Percentiles rank a stretch among this genome's conserved stretches.
These are phyloP conservation scores for Claviceps humidiphila DNA, from an alignment of 2,329 filamentous ascomycete genomes.

Conservation along the genomic window DNA sequence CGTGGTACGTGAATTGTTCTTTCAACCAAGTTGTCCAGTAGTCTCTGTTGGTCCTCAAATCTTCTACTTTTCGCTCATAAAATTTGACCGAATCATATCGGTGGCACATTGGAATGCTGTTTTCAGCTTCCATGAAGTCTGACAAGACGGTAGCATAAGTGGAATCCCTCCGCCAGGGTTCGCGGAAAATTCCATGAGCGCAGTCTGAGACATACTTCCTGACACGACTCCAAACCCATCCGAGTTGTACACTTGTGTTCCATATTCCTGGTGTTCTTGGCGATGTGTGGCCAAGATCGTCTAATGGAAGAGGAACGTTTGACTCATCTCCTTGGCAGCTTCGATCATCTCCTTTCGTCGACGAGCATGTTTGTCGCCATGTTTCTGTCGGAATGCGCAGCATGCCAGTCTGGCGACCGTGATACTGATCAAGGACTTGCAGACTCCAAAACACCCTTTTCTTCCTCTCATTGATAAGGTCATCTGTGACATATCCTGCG, in stretches of 20 bases:
- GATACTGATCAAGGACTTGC: constrained; percentile 34
- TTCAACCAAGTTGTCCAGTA: constrained; percentile 41
- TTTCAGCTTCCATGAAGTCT: constrained; percentile 38
- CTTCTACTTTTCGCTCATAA: constrained; percentile 33
- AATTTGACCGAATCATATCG: constrained; percentile 40
- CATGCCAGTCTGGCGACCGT: constrained; percentile 32
- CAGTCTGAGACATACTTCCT: constrained; percentile 34
- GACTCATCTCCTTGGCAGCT: constrained; percentile 13
- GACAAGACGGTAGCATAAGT: constrained; percentile 36
- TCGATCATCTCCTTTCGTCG: constrained; percentile 10
- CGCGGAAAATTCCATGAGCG: constrained; percentile 30
- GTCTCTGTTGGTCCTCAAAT: constrained; percentile 28
- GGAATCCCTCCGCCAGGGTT: constrained; percentile 38
- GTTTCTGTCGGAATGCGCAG: constrained; percentile 28
- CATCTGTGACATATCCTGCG: constrained; percentile 22
- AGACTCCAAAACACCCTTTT: constrained; percentile 38
- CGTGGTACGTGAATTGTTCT: constrained; percentile 39
- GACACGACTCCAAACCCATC: constrained; percentile 37
- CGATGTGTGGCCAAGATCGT: constrained; percentile 28
- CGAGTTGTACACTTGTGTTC: constrained; percentile 34
- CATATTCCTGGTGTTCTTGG: constrained; percentile 33
- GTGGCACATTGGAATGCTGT: constrained; percentile 34
- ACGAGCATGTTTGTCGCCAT: constrained; percentile 23
- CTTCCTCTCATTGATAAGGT: constrained; percentile 28
- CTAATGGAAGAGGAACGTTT: constrained; percentile 27